A percentile compares a stretch with the other conserved stretches of the same genome.
These are phyloP conservation scores for Coccomyxa subellipsoidea DNA, from an alignment of 163 green algal genomes.

Conservation along the genomic window DNA sequence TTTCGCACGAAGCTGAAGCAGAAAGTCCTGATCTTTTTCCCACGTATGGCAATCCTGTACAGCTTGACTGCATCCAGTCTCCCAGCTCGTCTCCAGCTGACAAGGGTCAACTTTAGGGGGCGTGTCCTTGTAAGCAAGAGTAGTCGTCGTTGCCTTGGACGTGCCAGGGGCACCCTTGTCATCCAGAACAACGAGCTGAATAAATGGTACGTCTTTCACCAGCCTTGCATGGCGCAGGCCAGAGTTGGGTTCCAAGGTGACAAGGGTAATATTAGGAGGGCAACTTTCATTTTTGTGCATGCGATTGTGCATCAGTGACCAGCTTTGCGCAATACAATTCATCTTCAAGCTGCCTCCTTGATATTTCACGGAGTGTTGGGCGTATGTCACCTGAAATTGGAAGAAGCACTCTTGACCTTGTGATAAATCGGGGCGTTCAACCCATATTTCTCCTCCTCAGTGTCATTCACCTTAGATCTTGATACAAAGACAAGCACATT, in stretches of 20 bases:
- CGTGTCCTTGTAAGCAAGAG: background rate
- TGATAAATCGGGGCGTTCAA: too few species aligned
- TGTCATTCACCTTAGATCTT: too few species aligned
- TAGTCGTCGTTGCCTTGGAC: background rate
- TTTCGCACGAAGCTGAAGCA: background rate
- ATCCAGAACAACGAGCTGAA: conserved; percentile 16
- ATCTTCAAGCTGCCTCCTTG: too few species aligned
- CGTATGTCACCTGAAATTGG: too few species aligned
- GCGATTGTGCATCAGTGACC: background rate
- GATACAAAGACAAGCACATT: too few species aligned
- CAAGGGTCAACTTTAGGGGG: background rate
- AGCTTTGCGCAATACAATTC: too few species aligned
- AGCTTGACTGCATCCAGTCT: background rate
- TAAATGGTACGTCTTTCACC: background rate
- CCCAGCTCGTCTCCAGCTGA: background rate
- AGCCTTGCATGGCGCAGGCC: too few species aligned
- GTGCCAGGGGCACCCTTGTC: background rate
- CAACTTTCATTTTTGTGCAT: background rate
- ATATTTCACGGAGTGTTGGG: too few species aligned
- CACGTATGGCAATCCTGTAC: background rate
- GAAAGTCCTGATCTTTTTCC: too few species aligned
- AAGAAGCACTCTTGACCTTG: too few species aligned
- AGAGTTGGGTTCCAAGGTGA: too few species aligned
- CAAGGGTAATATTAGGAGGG: background rate
- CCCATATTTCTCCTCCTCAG: too few species aligned